Base-by-base conservation (phyloP, 2,329 filamentous ascomycete species). In the Saccharata proteae region DNA sequence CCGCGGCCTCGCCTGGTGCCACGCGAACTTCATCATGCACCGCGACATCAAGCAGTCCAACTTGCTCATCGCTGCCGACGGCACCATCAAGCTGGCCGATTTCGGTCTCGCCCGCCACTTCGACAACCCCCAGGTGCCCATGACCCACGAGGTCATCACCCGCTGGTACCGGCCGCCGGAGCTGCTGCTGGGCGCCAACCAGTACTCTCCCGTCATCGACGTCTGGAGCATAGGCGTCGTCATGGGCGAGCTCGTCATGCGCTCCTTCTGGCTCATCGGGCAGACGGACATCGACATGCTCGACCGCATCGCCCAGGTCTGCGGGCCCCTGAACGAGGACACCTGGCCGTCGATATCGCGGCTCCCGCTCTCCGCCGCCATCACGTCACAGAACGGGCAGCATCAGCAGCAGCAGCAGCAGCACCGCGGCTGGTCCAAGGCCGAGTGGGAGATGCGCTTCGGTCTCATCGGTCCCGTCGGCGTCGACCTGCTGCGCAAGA, bases 41-140 rank as follows among this genome's bases (percentile, higher is more conserved):
- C 82, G 90, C 45, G 90, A 98, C 64, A 96, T 98, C 65, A 98
- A 98, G 61, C 88, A 88, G 28, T 96, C 96, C 71, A 98, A 98
- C 62, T 64, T 96, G 58, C 69, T 98, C 37, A 93, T 98, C 46
- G 85, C 85, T 14, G 80, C 83, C 24, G 82, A 93, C 51, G 88
- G 90, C 29, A 82, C 88, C 49, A 75, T 98, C 49, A 96, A 96
- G 56, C 73, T 98, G 30, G 90, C 88, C 20, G 90, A 98, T 78
- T 98, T 98, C 47, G 90, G 90, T 67, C 75, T 98, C 19, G 90
- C 90, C 5, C 69, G 90, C 40, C 74, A 70, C 38, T 94, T 94
- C 54, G 79, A 84, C 6, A 90, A 98, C 54, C 88, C 90, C 0
- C 82, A 85, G 47, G 66, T 74, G 34, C 69, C 70, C 44, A 98